Conservation (phyloP, 352 stramenopile species). For the Phytophthora chlamydospora region DNA sequence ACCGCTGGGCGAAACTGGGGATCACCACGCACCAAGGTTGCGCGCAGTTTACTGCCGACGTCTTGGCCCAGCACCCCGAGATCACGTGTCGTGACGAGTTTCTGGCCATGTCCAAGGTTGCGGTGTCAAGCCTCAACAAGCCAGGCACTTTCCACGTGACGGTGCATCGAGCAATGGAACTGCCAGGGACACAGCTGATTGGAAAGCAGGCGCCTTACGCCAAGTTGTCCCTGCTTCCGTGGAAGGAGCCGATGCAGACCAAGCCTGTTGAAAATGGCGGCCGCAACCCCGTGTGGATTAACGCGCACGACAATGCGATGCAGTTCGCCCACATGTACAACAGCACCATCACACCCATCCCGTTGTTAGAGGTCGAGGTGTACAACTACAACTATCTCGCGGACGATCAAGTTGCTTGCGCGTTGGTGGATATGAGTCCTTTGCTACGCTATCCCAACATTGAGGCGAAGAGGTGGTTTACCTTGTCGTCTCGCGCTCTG, state of each 20-base stretch:
- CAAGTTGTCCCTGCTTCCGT: constrained; percentile 77
- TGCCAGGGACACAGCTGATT: constrained; percentile 67
- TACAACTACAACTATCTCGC: constrained; percentile 88
- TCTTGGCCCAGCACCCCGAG: constrained; percentile 61
- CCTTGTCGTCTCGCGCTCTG: constrained; percentile 65
- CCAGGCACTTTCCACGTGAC: constrained; percentile 80
- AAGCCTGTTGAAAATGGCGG: constrained; percentile 78
- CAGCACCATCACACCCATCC: constrained; percentile 86
- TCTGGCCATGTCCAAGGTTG: constrained; percentile 48
- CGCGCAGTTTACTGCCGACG: constrained; percentile 75
- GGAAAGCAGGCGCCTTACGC: constrained; percentile 75
- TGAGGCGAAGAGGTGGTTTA: constrained; percentile 82
- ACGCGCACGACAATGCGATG: constrained; percentile 78
- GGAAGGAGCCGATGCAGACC: constrained; percentile 87
- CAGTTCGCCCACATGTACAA: constrained; percentile 91
- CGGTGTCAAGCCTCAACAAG: constrained; percentile 59
- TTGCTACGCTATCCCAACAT: constrained; percentile 77
- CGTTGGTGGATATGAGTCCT: constrained; percentile 83
- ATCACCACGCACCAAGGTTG: constrained; percentile 79
- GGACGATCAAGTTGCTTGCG: constrained; percentile 81
- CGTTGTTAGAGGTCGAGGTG: constrained; percentile 83
- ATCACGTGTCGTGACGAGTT: constrained; percentile 65
- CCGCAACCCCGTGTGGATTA: constrained; percentile 76
- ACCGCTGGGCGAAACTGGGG: constrained; percentile 48
- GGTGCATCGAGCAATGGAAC: constrained; percentile 74